These are phyloP conservation scores for Phytophthora sojae DNA, from an alignment of 352 stramenopile species.

Conservation along the genomic window DNA sequence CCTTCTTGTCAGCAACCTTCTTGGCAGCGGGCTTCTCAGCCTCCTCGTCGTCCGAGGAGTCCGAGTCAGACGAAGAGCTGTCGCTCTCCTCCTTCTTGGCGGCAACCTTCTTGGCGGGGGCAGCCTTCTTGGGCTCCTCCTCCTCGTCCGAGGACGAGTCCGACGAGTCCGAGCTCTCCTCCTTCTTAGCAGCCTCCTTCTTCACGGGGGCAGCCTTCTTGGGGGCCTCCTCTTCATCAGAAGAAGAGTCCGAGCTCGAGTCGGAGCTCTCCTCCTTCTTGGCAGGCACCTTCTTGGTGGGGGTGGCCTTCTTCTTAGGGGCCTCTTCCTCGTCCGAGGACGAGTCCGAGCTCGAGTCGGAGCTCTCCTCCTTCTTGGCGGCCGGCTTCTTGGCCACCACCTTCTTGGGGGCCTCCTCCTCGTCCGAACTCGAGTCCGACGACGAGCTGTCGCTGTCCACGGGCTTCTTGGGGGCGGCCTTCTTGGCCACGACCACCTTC, in stretches of 20 bases:
- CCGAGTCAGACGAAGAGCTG: constrained; percentile 48
- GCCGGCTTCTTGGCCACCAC: constrained; percentile 65
- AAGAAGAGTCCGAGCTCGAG: constrained; percentile 32
- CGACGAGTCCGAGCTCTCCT: constrained; percentile 38
- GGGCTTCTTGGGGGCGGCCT: constrained; percentile 54
- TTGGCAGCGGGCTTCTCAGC: constrained; percentile 11
- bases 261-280: constrained; percentile 28
- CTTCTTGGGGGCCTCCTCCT: constrained; percentile 62
- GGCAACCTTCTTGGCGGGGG: constrained; percentile 34
- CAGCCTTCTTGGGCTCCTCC: constrained; percentile 19
- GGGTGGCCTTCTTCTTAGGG: constrained; percentile 43
- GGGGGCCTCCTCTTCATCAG: constrained; percentile 47
- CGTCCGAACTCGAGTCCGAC: constrained; percentile 64
- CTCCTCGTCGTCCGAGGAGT: constrained; percentile 78
- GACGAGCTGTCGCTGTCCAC: constrained; percentile 47
- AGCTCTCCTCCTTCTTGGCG: constrained; percentile 50
- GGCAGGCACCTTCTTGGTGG: constrained; percentile 33
- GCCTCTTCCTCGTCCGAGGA: constrained; percentile 49
- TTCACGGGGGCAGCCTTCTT: constrained; percentile 49
- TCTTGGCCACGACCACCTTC: constrained; percentile 65
- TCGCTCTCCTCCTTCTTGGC: constrained; percentile 62
- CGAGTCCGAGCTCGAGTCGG: constrained; percentile 28
- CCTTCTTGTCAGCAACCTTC: constrained; percentile 64
- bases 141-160: constrained; percentile 66
- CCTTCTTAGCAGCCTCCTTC: constrained; percentile 69